Evolutionary conservation across 768 basidiomycete genomes (phyloP).

Genomic region (Crepidotus variabilis): DNA sequence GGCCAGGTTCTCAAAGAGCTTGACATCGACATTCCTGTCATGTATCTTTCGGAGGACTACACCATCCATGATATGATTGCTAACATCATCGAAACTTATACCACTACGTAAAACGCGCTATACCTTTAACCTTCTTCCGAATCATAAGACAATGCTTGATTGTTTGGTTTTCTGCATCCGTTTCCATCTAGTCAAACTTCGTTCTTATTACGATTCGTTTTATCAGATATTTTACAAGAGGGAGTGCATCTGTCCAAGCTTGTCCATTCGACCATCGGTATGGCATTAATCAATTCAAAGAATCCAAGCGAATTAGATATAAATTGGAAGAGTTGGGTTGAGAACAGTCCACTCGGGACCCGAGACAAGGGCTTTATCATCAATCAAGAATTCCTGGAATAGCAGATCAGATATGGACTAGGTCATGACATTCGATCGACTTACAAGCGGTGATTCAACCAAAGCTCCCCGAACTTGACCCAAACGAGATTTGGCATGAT

Average conservation of each 20-base stretch:
- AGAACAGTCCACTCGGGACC: conserved; percentile 71
- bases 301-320: conserved; percentile 45
- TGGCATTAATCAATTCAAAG: too few relatives aligned
- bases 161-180: neutral
- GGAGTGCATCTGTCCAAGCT: too few relatives aligned
- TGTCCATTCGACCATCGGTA: too few relatives aligned
- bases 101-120: neutral
- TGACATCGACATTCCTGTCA: conserved; percentile 28
- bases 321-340: conserved; percentile 78
- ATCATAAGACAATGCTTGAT: neutral
- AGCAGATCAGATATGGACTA: conserved; percentile 7
- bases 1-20: conserved; percentile 26
- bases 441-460: conserved; percentile 74
- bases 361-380: conserved; percentile 66
- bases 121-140: neutral
- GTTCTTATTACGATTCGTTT: neutral
- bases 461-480: conserved; percentile 63
- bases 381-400: conserved; percentile 77
- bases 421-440: conserved; percentile 16
- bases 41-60: conserved; percentile 28
- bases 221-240: neutral
- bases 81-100: conserved; percentile 19
- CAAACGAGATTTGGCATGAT: conserved; percentile 74
- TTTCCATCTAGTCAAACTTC: neutral
- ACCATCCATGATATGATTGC: conserved; percentile 27